These are phyloP conservation scores for Phanerodontia chrysosporium DNA, from an alignment of 768 basidiomycete species.

Conservation along the genomic window DNA sequence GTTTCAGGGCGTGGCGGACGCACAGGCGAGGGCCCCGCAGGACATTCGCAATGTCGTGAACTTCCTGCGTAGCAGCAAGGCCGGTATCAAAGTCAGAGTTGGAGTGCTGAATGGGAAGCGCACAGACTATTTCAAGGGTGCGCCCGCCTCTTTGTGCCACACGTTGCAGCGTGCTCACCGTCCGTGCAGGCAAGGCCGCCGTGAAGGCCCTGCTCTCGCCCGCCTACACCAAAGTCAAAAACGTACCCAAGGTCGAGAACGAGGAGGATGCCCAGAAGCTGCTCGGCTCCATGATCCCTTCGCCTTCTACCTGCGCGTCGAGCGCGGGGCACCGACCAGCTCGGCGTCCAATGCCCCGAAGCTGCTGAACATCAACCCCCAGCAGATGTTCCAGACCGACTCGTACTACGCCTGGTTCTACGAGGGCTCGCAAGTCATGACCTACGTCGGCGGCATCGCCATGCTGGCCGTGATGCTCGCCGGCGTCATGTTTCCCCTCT, in stretches of 20 bases:
- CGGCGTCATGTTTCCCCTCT: constrained; percentile 98
- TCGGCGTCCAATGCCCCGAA: constrained; percentile 74
- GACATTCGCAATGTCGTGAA: constrained; percentile 80
- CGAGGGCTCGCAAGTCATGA: constrained; percentile 90
- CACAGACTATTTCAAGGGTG: constrained; percentile 97
- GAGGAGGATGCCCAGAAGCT: constrained; percentile 73
- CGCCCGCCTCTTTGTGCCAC: constrained; percentile 18
- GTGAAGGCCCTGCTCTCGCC: constrained; percentile 89
- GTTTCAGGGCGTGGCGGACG: constrained; percentile 39
- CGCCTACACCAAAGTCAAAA: constrained; percentile 85
- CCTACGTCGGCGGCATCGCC: constrained; percentile 81
- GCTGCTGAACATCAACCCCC: constrained; percentile 70
- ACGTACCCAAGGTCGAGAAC: constrained; percentile 64
- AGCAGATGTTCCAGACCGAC: constrained; percentile 72
- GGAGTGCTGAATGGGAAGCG: constrained; percentile 94
- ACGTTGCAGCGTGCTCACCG: constrained; percentile 1
- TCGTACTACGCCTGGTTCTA: constrained; percentile 98
- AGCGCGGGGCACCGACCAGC: constrained; percentile 63
- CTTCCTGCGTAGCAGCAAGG: constrained; percentile 80
- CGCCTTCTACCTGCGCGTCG: constrained; percentile 91
- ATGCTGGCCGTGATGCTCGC: constrained; percentile 95
- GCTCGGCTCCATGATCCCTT: constrained; percentile 71
- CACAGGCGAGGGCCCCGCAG: constrained; percentile 75
- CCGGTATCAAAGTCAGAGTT: constrained; percentile 84
- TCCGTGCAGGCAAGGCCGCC: constrained; percentile 76